phyloP scores from a whole-genome alignment of 139 green algal genomes.

The Mesotaenium endlicherianum region DNA sequence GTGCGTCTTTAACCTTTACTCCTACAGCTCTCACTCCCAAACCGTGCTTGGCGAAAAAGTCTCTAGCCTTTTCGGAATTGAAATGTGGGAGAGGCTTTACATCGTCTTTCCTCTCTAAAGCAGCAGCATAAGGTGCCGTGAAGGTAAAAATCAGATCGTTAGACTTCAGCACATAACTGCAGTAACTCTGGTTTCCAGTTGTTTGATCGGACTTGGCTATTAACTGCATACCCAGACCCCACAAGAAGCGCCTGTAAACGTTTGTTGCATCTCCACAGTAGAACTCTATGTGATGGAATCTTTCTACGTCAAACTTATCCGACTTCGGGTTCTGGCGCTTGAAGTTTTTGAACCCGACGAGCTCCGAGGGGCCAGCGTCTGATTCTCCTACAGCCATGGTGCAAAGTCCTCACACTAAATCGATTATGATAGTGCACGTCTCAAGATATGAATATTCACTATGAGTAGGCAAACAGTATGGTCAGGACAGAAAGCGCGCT shows the following conservation, averaged over 20 bases:
- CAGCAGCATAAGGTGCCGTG: constrained; percentile 82
- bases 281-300: constrained; percentile 95
- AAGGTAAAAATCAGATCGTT: constrained; percentile 89
- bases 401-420: no score
- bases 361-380: no score
- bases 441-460: no score
- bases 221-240: constrained; percentile 85
- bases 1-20: constrained; percentile 80
- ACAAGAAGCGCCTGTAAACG: constrained; percentile 75
- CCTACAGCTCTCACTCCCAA: constrained; percentile 84
- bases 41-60: constrained; percentile 84
- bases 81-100: constrained; percentile 28
- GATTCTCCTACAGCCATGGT: no score
- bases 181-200: constrained; percentile 82
- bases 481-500: no score
- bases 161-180: constrained; percentile 79
- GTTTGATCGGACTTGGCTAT: constrained; percentile 84
- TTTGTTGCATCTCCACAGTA: constrained; percentile 88
- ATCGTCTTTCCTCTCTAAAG: background rate
- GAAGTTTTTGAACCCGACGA: constrained; percentile 47
- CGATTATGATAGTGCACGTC: no score
- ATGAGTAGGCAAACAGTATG: no score
- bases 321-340: constrained; percentile 44
- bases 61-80: constrained; percentile 10
- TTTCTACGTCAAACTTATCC: constrained; percentile 74